phyloP scores from a whole-genome alignment of 768 basidiomycete genomes.

The Roridomyces roridus region DNA sequence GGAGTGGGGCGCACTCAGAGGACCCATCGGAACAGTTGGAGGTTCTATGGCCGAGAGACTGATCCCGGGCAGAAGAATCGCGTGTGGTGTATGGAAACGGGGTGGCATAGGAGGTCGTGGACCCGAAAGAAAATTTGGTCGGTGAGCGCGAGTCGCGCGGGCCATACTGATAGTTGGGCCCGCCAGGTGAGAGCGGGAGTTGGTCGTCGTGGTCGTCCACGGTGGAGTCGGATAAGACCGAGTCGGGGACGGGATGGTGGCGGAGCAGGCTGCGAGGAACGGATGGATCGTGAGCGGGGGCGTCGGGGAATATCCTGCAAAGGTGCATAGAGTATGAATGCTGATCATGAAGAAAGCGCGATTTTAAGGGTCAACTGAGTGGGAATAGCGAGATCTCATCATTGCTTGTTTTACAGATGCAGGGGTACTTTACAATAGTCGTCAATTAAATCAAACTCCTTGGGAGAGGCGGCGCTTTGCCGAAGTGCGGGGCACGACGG shows the following conservation, averaged over 20 bases:
- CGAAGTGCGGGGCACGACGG: constrained; percentile 11
- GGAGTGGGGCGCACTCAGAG: constrained; percentile 48
- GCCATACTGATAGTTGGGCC: constrained; percentile 37
- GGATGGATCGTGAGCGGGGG: constrained; percentile 20
- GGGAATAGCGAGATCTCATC: no score
- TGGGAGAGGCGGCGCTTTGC: constrained; percentile 21
- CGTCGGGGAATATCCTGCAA: constrained; percentile 26
- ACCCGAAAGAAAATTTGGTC: constrained; percentile 26
- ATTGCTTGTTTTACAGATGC: background rate
- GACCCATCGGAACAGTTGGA: constrained; percentile 42
- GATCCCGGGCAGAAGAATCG: background rate
- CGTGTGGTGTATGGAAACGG: constrained; percentile 26
- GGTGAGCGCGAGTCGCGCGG: constrained; percentile 39
- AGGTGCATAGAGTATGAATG: no score
- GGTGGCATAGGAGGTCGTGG: constrained; percentile 28
- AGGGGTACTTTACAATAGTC: background rate
- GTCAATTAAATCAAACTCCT: no score
- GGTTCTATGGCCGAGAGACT: constrained; percentile 50
- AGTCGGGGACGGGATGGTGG: constrained; percentile 29
- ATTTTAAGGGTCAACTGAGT: no score
- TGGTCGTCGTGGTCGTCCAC: constrained; percentile 41
- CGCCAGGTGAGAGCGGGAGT: constrained; percentile 40
- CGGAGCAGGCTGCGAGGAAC: constrained; percentile 28
- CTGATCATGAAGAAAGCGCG: no score
- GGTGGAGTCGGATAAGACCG: constrained; percentile 33